Evolutionary conservation across 768 basidiomycete genomes (phyloP).

Genomic region (Erythrobasidium yunnanense): DNA sequence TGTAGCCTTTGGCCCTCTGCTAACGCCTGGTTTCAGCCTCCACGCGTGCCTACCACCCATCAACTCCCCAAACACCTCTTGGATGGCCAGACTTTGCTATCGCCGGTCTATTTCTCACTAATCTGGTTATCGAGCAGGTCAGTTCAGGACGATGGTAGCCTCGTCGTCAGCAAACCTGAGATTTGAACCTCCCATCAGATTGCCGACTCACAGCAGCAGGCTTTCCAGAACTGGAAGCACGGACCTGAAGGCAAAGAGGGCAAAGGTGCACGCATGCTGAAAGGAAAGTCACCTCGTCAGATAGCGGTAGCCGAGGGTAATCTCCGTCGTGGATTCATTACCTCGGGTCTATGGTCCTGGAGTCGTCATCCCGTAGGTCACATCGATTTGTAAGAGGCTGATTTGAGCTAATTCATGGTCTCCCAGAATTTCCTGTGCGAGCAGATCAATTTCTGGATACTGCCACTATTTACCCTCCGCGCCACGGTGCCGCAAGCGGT

Average conservation of each 20-base stretch:
- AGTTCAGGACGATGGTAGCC: not conserved
- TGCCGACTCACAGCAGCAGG: constrained; percentile 80
- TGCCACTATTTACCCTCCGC: constrained; percentile 23
- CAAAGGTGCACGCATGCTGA: constrained; percentile 47
- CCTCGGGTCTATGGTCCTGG: constrained; percentile 74
- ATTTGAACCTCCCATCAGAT: constrained; percentile 46
- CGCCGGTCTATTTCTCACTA: constrained; percentile 50
- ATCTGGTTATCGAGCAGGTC: constrained; percentile 52
- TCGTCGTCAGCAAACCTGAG: not conserved
- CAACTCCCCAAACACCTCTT: constrained; percentile 50
- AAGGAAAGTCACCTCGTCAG: constrained; percentile 50
- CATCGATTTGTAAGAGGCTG: not conserved
- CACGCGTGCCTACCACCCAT: constrained; percentile 47
- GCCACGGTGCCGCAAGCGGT: constrained; percentile 26
- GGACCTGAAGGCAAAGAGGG: constrained; percentile 43
- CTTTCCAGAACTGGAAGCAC: constrained; percentile 57
- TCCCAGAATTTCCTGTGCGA: constrained; percentile 70
- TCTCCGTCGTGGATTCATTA: constrained; percentile 68
- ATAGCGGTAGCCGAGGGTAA: constrained; percentile 46
- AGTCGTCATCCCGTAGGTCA: constrained; percentile 61
- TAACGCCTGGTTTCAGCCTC: constrained; percentile 47
- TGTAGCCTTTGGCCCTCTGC: constrained; percentile 26
- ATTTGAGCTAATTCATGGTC: not conserved
- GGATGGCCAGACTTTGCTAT: constrained; percentile 56
- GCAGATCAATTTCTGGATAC: constrained; percentile 45